phyloP scores from a whole-genome alignment of 306 rosid species.

The Pterocarpus macrocarpus region DNA sequence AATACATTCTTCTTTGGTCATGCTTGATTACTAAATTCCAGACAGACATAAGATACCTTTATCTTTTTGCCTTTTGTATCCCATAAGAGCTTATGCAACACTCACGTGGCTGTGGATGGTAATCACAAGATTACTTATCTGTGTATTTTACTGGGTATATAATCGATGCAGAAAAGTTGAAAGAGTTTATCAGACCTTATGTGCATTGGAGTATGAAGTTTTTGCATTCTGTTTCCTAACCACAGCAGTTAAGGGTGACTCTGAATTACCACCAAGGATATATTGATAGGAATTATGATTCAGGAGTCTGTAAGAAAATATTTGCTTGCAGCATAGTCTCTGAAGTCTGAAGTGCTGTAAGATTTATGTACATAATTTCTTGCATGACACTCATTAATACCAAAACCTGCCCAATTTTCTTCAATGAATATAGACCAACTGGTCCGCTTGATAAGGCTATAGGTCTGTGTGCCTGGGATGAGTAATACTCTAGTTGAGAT shows the following conservation, averaged over 20 bases:
- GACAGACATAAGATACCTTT: slow-evolving; percentile 40
- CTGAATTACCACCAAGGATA: slow-evolving; percentile 30
- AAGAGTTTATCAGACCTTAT: slow-evolving; percentile 36
- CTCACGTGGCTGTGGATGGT: slow-evolving; percentile 17
- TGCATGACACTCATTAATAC: background rate
- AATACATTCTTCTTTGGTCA: slow-evolving; percentile 30
- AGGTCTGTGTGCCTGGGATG: background rate
- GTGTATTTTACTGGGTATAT: slow-evolving; percentile 19
- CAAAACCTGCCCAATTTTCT: slow-evolving; percentile 29
- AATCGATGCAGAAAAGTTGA: slow-evolving; percentile 36
- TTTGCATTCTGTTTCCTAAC: slow-evolving; percentile 37
- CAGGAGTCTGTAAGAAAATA: slow-evolving; percentile 21
- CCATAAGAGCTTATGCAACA: background rate
- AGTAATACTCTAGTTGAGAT: no score
- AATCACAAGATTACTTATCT: slow-evolving; percentile 30
- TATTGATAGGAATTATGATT: slow-evolving; percentile 39
- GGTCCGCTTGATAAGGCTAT: slow-evolving; percentile 8
- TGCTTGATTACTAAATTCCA: slow-evolving; percentile 44
- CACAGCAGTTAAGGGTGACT: slow-evolving; percentile 31
- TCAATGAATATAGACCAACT: slow-evolving; percentile 18
- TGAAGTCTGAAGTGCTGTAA: slow-evolving; percentile 37
- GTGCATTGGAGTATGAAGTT: slow-evolving; percentile 36
- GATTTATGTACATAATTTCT: slow-evolving; percentile 41
- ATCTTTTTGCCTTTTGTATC: slow-evolving; percentile 26
- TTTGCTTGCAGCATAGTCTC: slow-evolving; percentile 20